Conservation (phyloP, 1,284 basidiomycete genomes). For the Grifola frondosa region DNA sequence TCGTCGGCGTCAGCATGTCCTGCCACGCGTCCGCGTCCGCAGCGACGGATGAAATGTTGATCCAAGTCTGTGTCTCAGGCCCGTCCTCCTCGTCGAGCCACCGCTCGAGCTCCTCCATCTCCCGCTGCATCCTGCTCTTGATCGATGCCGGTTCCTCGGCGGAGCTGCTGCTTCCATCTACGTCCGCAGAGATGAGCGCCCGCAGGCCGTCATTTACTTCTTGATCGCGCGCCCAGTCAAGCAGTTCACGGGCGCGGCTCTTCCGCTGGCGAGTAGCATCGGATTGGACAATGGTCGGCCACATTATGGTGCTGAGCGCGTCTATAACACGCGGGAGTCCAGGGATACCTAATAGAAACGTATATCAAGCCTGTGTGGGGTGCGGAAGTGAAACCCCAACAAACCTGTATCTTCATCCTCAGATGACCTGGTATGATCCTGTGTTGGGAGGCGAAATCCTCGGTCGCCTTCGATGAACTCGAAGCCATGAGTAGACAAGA, state of each 20-base stretch:
- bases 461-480: constrained; percentile 61
- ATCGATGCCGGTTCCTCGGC: constrained; percentile 11
- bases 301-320: constrained; percentile 81
- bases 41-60: constrained; percentile 15
- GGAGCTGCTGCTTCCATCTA: constrained; percentile 11
- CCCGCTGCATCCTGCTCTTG: constrained; percentile 41
- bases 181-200: constrained; percentile 30
- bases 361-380: constrained; percentile 1
- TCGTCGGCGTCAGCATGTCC: constrained; percentile 26
- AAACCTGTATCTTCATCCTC: constrained; percentile 30
- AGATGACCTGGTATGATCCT: constrained; percentile 21
- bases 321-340: constrained; percentile 69
- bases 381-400: not conserved
- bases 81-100: constrained; percentile 53
- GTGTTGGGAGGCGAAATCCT: constrained; percentile 18
- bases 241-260: constrained; percentile 32
- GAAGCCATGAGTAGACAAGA: constrained; percentile 65
- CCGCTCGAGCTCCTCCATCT: constrained; percentile 57
- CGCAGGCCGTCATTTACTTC: constrained; percentile 36
- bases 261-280: constrained; percentile 30
- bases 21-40: constrained; percentile 19
- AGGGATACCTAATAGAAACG: constrained; percentile 44
- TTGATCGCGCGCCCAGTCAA: constrained; percentile 36
- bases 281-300: constrained; percentile 66
- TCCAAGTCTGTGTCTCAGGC: constrained; percentile 23